Evolutionary conservation across 345 rosid species (phyloP).

Genomic region (Hypericum androsaemum): DNA sequence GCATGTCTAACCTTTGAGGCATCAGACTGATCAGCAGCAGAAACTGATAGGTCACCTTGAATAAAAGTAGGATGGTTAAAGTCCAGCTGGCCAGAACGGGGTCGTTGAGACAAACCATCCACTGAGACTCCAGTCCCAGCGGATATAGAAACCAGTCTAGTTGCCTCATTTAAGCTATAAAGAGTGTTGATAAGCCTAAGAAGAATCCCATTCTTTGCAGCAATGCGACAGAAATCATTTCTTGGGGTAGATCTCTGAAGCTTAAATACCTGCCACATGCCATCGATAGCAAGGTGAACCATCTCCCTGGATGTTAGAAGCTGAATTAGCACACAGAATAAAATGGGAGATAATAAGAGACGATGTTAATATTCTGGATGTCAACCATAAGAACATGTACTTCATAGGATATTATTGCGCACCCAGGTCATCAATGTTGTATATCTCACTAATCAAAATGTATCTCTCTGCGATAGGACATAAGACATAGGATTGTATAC

Average conservation of each 20-base stretch:
- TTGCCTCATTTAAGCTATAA: slow-evolving; percentile 92
- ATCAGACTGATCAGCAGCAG: slow-evolving; percentile 56
- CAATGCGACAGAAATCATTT: slow-evolving; percentile 90
- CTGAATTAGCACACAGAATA: slow-evolving; percentile 20
- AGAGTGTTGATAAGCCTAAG: slow-evolving; percentile 86
- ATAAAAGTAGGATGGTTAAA: slow-evolving; percentile 44
- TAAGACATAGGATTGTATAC: no score
- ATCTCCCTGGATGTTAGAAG: slow-evolving; percentile 70
- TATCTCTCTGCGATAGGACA: no score
- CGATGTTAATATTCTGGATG: background rate
- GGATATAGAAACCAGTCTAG: slow-evolving; percentile 65
- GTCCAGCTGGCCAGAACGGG: slow-evolving; percentile 73
- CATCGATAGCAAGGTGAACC: slow-evolving; percentile 98
- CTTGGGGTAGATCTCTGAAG: slow-evolving; percentile 88
- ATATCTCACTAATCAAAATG: no score
- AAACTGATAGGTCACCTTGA: slow-evolving; percentile 46
- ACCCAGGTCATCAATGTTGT: no score
- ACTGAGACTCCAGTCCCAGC: slow-evolving; percentile 45
- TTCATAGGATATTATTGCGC: background rate
- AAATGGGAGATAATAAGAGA: background rate
- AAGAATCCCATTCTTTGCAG: slow-evolving; percentile 87
- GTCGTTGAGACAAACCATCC: slow-evolving; percentile 54
- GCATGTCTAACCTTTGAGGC: slow-evolving; percentile 46
- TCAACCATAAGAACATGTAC: background rate
- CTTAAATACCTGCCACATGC: slow-evolving; percentile 99